phyloP scores from a whole-genome alignment of 345 rosid species.

The Physaria fendleri region DNA sequence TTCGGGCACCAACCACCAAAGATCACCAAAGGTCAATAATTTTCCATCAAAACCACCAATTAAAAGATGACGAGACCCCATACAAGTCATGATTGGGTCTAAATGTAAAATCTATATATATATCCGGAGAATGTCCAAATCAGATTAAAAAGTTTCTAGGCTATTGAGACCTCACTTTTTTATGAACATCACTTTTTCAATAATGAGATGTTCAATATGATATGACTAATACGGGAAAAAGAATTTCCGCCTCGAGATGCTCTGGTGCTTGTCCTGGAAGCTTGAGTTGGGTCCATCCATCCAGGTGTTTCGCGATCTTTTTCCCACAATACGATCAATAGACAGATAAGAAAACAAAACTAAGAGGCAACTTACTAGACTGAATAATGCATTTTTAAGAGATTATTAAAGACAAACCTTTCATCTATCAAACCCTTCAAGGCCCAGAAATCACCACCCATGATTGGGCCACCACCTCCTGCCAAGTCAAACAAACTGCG shows the following conservation, averaged over 20 bases:
- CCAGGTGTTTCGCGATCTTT: constrained; percentile 93
- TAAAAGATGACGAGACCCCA: constrained; percentile 74
- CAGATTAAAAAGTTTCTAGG: no score
- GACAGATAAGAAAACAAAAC: constrained; percentile 2
- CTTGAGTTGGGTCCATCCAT: constrained; percentile 97
- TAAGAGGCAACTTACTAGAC: background rate
- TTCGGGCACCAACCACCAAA: constrained; percentile 97
- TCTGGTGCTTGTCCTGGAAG: constrained; percentile 99
- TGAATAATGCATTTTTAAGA: background rate
- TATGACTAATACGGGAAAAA: no score
- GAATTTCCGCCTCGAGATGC: no score
- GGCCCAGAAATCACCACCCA: constrained; percentile 99
- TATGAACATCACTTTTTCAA: no score
- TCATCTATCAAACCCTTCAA: constrained; percentile 92
- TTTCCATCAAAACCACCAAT: constrained; percentile 98
- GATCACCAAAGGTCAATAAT: constrained; percentile 75
- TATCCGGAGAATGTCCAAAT: no score
- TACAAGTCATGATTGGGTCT: no score
- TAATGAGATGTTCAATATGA: no score
- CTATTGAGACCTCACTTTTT: no score
- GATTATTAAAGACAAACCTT: constrained; percentile 47
- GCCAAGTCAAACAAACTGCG: background rate
- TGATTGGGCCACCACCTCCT: constrained; percentile 99
- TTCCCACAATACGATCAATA: constrained; percentile 43
- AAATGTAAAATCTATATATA: no score